Evolutionary conservation across 2,329 filamentous ascomycete genomes (phyloP).

Genomic region (Hortaea sp.): DNA sequence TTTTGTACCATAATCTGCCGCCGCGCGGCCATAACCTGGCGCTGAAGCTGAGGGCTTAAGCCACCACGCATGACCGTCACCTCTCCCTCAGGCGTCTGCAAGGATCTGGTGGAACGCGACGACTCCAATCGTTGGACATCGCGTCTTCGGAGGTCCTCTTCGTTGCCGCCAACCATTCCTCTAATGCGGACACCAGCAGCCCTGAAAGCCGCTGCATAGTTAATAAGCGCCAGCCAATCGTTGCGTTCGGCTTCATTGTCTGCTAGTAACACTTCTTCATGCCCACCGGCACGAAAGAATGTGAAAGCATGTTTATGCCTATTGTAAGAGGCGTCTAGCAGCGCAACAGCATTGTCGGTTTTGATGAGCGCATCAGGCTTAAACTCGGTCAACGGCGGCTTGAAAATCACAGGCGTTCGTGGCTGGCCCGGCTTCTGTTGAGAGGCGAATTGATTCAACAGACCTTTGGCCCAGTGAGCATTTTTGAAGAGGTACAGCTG

Average conservation of each 20-base stretch:
- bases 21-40: constrained; percentile 75
- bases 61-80: constrained; percentile 50
- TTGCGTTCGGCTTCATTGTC: constrained; percentile 88
- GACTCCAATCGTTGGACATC: constrained; percentile 63
- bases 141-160: constrained; percentile 56
- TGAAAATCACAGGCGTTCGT: constrained; percentile 73
- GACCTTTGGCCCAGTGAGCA: constrained; percentile 77
- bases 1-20: constrained; percentile 74
- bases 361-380: constrained; percentile 92
- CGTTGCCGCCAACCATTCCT: constrained; percentile 72
- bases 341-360: constrained; percentile 81
- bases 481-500: constrained; percentile 96
- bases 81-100: constrained; percentile 61
- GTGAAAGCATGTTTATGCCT: constrained; percentile 94
- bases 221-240: constrained; percentile 92
- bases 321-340: constrained; percentile 78
- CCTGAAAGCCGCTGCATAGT: constrained; percentile 89
- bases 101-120: constrained; percentile 36
- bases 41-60: constrained; percentile 57
- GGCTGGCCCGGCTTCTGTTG: constrained; percentile 70
- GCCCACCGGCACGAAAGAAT: constrained; percentile 74
- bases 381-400: constrained; percentile 80
- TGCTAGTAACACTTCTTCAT: constrained; percentile 84
- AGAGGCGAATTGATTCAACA: constrained; percentile 79
- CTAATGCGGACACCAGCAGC: constrained; percentile 86